These are phyloP conservation scores for Rubroboletus satanas DNA, from an alignment of 768 basidiomycete species.

Conservation along the genomic window DNA sequence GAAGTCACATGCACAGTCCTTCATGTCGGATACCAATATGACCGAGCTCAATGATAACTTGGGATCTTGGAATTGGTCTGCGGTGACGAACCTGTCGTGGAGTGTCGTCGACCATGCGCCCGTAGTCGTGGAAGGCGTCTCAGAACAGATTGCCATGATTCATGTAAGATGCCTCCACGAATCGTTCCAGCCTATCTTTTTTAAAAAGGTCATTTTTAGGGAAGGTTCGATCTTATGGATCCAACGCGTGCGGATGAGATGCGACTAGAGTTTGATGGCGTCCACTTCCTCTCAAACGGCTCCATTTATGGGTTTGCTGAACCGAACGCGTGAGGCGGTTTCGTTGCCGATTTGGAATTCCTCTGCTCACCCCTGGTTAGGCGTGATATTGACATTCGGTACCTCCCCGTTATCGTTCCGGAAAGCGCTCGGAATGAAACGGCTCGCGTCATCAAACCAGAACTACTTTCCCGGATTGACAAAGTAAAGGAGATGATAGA, in stretches of 20 bases:
- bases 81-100: slow-evolving; percentile 56
- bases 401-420: slow-evolving; percentile 65
- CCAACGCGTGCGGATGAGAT: slow-evolving; percentile 51
- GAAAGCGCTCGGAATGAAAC: slow-evolving; percentile 52
- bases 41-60: slow-evolving; percentile 46
- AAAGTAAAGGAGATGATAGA: slow-evolving; percentile 63
- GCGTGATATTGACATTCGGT: slow-evolving; percentile 58
- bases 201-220: slow-evolving; percentile 39
- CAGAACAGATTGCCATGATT: slow-evolving; percentile 52
- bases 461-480: slow-evolving; percentile 54
- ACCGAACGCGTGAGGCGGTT: slow-evolving; percentile 48
- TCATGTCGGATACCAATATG: slow-evolving; percentile 48
- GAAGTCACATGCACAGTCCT: slow-evolving; percentile 46
- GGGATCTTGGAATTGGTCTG: slow-evolving; percentile 70
- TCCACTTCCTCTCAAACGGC: slow-evolving; percentile 71
- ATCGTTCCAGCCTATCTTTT: neutral
- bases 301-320: slow-evolving; percentile 74
- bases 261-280: slow-evolving; percentile 69
- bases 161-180: slow-evolving; percentile 48
- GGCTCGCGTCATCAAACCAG: slow-evolving; percentile 52
- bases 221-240: slow-evolving; percentile 66
- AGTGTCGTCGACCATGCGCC: slow-evolving; percentile 62
- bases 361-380: slow-evolving; percentile 30
- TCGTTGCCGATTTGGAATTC: neutral
- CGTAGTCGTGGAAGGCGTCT: slow-evolving; percentile 33